Evolutionary conservation across 148 eudicot species (phyloP).

Genomic region (Silene uniflora): DNA sequence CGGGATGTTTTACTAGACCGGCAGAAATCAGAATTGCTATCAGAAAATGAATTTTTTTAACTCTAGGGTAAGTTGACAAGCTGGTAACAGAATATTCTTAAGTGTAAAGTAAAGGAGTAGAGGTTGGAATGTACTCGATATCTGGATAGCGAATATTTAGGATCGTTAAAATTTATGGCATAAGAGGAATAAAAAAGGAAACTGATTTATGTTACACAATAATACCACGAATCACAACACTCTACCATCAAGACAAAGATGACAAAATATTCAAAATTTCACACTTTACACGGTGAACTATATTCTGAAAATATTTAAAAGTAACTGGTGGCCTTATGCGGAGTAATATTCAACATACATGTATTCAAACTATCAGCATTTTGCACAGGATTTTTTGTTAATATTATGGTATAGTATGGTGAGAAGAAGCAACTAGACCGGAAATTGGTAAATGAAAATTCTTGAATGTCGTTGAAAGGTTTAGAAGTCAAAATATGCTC

Average conservation of each 20-base stretch:
- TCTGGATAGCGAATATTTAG: background rate
- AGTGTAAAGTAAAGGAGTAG: background rate
- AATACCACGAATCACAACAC: background rate
- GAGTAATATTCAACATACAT: background rate
- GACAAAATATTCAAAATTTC: background rate
- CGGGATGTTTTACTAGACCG: background rate
- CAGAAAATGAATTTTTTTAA: background rate
- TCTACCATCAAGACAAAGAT: background rate
- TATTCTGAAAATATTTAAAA: background rate
- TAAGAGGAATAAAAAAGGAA: background rate
- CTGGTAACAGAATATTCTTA: background rate
- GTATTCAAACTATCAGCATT: background rate
- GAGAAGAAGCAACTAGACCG: background rate
- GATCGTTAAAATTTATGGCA: background rate
- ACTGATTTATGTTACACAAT: background rate
- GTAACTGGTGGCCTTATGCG: background rate
- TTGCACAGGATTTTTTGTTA: background rate
- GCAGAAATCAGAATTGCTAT: background rate
- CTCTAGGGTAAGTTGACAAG: background rate
- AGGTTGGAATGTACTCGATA: background rate
- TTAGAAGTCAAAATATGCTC: background rate
- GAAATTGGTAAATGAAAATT: background rate
- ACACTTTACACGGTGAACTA: background rate
- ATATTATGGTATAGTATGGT: background rate
- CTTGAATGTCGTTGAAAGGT: background rate